A percentile compares a stretch with the other conserved stretches of the same genome.
These are phyloP conservation scores for Amanita pseudoporphyria DNA, from an alignment of 768 basidiomycete species.

Conservation along the genomic window DNA sequence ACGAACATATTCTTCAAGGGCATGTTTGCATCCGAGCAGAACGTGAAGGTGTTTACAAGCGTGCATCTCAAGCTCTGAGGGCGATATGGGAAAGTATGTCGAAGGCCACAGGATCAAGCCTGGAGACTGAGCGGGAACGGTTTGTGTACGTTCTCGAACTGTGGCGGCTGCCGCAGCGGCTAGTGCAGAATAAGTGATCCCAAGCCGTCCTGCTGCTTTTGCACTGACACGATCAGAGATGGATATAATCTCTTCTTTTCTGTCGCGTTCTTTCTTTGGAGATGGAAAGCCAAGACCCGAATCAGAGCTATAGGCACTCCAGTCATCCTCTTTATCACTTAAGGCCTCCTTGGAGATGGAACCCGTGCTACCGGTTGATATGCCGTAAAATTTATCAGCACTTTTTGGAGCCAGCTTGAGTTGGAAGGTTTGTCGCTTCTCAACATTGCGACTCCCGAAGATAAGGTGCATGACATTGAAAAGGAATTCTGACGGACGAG, in stretches of 20 bases:
- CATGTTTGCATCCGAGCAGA: constrained; percentile 51
- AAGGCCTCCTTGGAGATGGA: neutral
- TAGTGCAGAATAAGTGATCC: constrained; percentile 25
- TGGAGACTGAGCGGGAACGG: constrained; percentile 39
- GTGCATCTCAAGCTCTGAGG: constrained; percentile 64
- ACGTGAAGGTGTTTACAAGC: constrained; percentile 61
- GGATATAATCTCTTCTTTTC: neutral
- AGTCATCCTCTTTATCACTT: neutral
- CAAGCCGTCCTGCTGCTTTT: constrained; percentile 32
- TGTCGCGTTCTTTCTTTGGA: constrained; percentile 1
- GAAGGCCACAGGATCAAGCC: constrained; percentile 53
- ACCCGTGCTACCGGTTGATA: neutral
- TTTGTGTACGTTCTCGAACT: constrained; percentile 4
- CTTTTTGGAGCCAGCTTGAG: constrained; percentile 48
- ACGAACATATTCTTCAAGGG: constrained; percentile 41
- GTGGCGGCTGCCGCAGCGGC: constrained; percentile 14
- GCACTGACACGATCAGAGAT: constrained; percentile 18
- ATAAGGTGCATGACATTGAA: constrained; percentile 30
- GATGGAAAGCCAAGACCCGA: constrained; percentile 2
- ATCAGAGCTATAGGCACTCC: constrained; percentile 6
- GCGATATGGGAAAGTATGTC: constrained; percentile 47
- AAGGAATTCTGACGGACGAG: constrained; percentile 43
- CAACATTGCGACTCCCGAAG: constrained; percentile 40
- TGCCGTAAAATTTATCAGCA: constrained; percentile 16
- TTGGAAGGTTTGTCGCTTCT: constrained; percentile 37